Evolutionary conservation across 805 yeast genomes (phyloP), one percentile per base, ranked within the genome.

Genomic region (Metschnikowia similis): DNA sequence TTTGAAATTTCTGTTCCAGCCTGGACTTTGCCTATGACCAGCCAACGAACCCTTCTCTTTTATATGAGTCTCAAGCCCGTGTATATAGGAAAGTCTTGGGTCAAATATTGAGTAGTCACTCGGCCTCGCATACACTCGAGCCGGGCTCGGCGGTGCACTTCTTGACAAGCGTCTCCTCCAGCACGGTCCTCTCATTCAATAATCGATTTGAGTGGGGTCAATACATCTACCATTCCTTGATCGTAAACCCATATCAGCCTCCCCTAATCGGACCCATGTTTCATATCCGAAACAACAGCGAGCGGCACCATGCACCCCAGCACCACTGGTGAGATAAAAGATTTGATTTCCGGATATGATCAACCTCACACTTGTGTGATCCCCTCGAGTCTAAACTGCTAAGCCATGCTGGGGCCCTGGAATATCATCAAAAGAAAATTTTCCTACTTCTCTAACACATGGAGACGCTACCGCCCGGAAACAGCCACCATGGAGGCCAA

Each of bases 341-440:
- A 28, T 17, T 32, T 16, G 37, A 30, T 8, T 10, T 13, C 9
- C 13, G 14, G 16, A 13, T 17, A 8, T 38, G 7, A 26, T 4
- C 21, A 13, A n/a, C 11, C 8, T 13, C 13, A 8, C 11, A 13
- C n/a, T 5, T 6, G 13, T n/a, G 30, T 29, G 27, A n/a, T 27
- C 8, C 41, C n/a, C 27, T 10, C 41, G 8, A n/a, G 8, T 26
- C 8, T 13, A 16, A 21, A 41, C 4, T 32, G 4, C 13, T 30
- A 26, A 9, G 13, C n/a, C 8, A 41, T 41, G 45, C n/a, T 32
- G 31, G 46, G 35, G 17, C 41, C 48, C 17, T 53, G 56, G 56
- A 51, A 43, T 27, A 42, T 39, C 14, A 39, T 53, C 51, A 53
- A 53, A 31, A 34, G 53, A 30, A 51, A 55, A 14, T 40, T 51